A percentile compares a stretch with the other conserved stretches of the same genome.
Evolutionary conservation across 139 green algal species (phyloP).

Genomic region (Chlorella sp.): DNA sequence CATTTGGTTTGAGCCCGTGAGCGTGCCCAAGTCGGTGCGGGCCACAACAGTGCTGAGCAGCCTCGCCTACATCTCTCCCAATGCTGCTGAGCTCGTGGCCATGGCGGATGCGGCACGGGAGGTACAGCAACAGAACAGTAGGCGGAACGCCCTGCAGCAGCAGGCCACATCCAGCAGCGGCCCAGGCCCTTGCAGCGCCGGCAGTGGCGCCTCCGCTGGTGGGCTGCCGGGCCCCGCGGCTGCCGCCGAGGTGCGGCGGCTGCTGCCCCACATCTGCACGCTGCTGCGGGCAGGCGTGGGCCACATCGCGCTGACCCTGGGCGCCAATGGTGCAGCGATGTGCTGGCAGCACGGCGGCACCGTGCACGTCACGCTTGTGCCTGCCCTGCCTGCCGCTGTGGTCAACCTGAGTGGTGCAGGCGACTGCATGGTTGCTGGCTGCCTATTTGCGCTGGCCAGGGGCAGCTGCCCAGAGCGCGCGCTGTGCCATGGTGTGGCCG

Average conservation of each 20-base stretch:
- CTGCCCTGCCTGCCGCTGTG: conserved; percentile 47
- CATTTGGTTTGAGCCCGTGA: conserved; percentile 72
- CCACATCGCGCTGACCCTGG: conserved; percentile 63
- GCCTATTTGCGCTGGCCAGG: conserved; percentile 43
- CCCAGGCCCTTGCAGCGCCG: background rate
- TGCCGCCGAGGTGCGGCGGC: conserved; percentile 31
- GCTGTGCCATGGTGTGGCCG: conserved; percentile 14
- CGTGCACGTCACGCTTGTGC: conserved; percentile 10
- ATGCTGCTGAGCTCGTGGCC: conserved; percentile 55
- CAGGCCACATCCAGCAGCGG: background rate
- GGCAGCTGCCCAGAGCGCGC: background rate
- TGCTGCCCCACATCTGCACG: conserved; percentile 21
- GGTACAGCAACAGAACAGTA: background rate
- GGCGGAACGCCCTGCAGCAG: background rate
- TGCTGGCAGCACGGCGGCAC: conserved; percentile 16
- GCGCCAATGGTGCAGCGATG: conserved; percentile 51
- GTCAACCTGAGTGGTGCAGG: conserved; percentile 65
- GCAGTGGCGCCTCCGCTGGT: background rate
- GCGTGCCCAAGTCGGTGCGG: conserved; percentile 59
- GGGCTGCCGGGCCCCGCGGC: conserved; percentile 15
- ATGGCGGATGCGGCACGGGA: conserved; percentile 45
- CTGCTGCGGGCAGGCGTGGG: conserved; percentile 40
- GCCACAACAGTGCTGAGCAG: conserved; percentile 26
- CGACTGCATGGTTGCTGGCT: conserved; percentile 58
- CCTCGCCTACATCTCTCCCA: conserved; percentile 55